Conservation (phyloP, 2,329 filamentous ascomycete genomes). For the Pseudocercospora pini-densiflorae region DNA sequence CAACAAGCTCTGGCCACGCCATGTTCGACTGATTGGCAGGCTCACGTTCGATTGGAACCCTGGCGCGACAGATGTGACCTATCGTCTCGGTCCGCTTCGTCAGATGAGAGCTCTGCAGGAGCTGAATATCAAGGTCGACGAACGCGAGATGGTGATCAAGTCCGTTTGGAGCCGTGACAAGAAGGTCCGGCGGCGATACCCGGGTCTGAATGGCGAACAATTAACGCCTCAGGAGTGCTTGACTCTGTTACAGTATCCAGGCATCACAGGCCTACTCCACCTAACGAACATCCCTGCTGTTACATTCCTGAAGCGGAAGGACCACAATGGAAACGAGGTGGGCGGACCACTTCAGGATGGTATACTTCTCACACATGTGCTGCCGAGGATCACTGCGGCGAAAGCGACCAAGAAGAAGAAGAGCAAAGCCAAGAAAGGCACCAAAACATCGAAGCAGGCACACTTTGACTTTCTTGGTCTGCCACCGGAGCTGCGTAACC, state of each 20-base stretch:
- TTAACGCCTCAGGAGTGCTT: slow-evolving; percentile 26
- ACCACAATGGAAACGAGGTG: not conserved
- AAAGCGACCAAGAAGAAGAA: not conserved
- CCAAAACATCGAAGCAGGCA: not conserved
- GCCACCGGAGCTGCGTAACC: slow-evolving; percentile 35
- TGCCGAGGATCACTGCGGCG: slow-evolving; percentile 27
- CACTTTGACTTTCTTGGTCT: slow-evolving; percentile 32
- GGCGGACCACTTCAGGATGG: slow-evolving; percentile 37
- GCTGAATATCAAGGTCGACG: slow-evolving; percentile 35
- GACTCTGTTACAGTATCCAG: slow-evolving; percentile 21
- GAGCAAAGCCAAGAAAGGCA: not conserved
- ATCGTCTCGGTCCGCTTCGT: slow-evolving; percentile 11
- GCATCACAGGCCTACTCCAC: slow-evolving; percentile 29
- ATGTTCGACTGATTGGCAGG: not conserved
- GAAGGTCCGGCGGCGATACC: slow-evolving; percentile 1
- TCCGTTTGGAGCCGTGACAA: not conserved
- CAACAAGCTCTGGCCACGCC: not conserved
- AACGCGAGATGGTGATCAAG: slow-evolving; percentile 24
- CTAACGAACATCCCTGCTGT: slow-evolving; percentile 27
- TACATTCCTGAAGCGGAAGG: slow-evolving; percentile 26
- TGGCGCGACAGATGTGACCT: not conserved
- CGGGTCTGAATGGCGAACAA: not conserved
- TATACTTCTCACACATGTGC: slow-evolving; percentile 34
- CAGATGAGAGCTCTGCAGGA: slow-evolving; percentile 28
- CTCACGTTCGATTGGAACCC: slow-evolving; percentile 13